A percentile compares a stretch with the other conserved stretches of the same genome.
These are phyloP conservation scores for Suhomyces vadensis DNA, from an alignment of 805 yeast genomes.

Conservation along the genomic window DNA sequence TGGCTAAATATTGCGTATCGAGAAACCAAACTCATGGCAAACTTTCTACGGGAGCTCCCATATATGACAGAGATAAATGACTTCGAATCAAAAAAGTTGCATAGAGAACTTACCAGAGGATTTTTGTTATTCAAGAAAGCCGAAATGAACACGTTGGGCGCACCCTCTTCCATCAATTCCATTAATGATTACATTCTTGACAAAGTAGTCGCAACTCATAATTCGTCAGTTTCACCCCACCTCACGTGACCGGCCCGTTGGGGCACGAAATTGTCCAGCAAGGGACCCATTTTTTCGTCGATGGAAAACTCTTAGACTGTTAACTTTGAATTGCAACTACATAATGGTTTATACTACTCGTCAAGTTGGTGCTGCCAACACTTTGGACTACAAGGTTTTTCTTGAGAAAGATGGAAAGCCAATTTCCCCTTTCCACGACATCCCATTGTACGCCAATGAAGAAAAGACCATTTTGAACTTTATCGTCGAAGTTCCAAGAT, in stretches of 20 bases:
- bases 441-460: slow-evolving; percentile 83
- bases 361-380: slow-evolving; percentile 93
- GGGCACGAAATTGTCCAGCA: background rate
- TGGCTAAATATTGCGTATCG: slow-evolving; percentile 22
- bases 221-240: background rate
- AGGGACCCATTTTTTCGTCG: slow-evolving; percentile 1
- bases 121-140: slow-evolving; percentile 52
- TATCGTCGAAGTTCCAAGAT: slow-evolving; percentile 97
- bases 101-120: slow-evolving; percentile 55
- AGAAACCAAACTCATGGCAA: slow-evolving; percentile 22
- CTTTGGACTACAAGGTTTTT: slow-evolving; percentile 89
- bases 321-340: background rate
- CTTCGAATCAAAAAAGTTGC: slow-evolving; percentile 19
- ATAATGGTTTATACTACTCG: slow-evolving; percentile 80
- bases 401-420: slow-evolving; percentile 92
- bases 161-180: background rate
- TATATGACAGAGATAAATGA: background rate
- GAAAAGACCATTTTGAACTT: slow-evolving; percentile 76
- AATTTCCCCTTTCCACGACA: slow-evolving; percentile 87
- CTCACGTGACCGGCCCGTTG: slow-evolving; percentile 1
- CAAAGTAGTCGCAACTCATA: background rate
- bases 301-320: background rate
- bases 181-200: slow-evolving; percentile 3
- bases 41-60: slow-evolving; percentile 10
- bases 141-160: slow-evolving; percentile 49